Evolutionary conservation across 345 rosid genomes (phyloP).

Genomic region (Nasturtium officinale): DNA sequence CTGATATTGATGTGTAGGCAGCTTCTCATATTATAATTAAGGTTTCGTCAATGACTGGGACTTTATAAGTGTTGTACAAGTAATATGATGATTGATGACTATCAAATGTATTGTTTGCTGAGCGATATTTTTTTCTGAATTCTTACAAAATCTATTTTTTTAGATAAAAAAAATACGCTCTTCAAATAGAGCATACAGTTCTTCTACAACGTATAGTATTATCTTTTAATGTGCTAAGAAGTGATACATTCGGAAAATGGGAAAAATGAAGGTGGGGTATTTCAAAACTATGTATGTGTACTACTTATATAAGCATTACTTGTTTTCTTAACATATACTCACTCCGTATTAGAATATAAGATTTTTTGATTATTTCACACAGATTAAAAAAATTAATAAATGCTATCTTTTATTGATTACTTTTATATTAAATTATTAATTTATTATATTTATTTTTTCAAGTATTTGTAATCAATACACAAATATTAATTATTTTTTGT

Average conservation of each 20-base stretch:
- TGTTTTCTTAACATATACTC: not conserved
- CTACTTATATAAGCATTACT: not conserved
- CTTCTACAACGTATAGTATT: not conserved
- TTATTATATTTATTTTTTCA: no score
- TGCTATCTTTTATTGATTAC: no score
- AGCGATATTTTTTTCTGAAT: not conserved
- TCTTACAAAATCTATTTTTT: not conserved
- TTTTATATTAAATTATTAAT: no score
- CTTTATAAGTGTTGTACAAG: conserved; percentile 19
- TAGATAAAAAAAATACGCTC: not conserved
- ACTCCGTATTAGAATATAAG: no score
- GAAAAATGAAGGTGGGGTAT: not conserved
- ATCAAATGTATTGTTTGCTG: not conserved
- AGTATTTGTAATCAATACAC: no score
- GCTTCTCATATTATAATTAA: not conserved
- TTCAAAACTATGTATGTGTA: not conserved
- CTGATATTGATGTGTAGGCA: conserved; percentile 14
- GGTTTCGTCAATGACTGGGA: conserved; percentile 26
- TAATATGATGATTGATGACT: conserved; percentile 3
- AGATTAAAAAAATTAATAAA: no score
- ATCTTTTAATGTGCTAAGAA: not conserved
- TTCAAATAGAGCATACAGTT: not conserved
- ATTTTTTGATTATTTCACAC: no score
- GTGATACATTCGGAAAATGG: not conserved
- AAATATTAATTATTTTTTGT: no score